These are phyloP conservation scores for Penicillium coprophilum DNA, from an alignment of 495 filamentous ascomycete species.

Conservation along the genomic window DNA sequence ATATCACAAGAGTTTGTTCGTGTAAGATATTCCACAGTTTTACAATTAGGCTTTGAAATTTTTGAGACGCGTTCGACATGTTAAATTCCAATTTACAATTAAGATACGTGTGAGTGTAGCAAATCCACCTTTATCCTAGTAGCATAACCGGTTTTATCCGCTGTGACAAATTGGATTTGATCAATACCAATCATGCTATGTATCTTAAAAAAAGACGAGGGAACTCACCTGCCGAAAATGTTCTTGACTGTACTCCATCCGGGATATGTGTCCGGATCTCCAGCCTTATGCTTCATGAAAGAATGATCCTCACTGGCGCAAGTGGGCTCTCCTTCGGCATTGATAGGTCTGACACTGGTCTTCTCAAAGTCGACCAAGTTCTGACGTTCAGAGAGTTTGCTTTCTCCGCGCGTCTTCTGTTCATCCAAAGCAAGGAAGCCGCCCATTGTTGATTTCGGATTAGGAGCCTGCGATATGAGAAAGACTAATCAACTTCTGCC, in stretches of 20 bases:
- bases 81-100: too few species aligned
- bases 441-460: slow-evolving; percentile 29
- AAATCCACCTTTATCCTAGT: neutral
- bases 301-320: slow-evolving; percentile 39
- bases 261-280: slow-evolving; percentile 33
- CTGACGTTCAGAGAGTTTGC: slow-evolving; percentile 23
- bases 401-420: slow-evolving; percentile 35
- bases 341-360: slow-evolving; percentile 5
- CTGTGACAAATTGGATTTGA: neutral
- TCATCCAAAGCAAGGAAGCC: slow-evolving; percentile 31
- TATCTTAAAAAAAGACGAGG: neutral
- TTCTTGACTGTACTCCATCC: slow-evolving; percentile 35
- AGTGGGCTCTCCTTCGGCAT: slow-evolving; percentile 16
- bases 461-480: slow-evolving; percentile 17
- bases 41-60: neutral
- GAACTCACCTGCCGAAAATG: slow-evolving; percentile 25
- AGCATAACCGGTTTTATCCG: neutral
- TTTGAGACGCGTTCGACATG: neutral
- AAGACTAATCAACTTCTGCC: neutral
- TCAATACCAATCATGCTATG: neutral
- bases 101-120: neutral
- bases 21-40: neutral
- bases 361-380: slow-evolving; percentile 16
- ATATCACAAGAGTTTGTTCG: neutral
- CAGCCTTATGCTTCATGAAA: slow-evolving; percentile 38